Evolutionary conservation across 2,329 filamentous ascomycete species (phyloP), one percentile per base, ranked within the genome.

Genomic region (Drechslerella dactyloides): DNA sequence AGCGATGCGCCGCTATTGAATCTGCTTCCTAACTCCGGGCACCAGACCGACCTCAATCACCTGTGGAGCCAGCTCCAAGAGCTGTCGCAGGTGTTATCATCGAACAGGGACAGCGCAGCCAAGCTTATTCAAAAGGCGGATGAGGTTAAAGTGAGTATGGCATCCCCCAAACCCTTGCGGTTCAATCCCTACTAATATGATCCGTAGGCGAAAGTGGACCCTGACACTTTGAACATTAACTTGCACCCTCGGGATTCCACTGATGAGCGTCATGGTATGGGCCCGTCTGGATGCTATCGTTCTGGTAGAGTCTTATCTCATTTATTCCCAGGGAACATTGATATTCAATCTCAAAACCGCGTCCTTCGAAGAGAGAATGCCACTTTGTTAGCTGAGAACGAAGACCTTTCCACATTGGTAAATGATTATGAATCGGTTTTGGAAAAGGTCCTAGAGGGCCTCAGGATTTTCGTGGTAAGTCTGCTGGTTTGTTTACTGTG

Each of bases 11-110:
- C 68, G n/a, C 35, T 72, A 6, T 17, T 72, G 10, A 72, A 52
- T 33, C 58, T 73, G 40, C 69, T 68, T 44, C 63, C 63, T n/a
- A 73, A 68, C 58, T 37, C 68, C 55, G 75, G 75, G 30, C 75
- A 76, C 58, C 76, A 76, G 55, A 74, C 76, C n/a, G 76, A 77
- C 61, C 75, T 77, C 55, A 76, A 77, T 53, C 75, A 76, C 37
- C 73, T 77, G 5, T 77, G 76, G 76, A 73, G 73, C 24, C 76
- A 77, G 54, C 69, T 77, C 13, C 76, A 77, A 60, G 75, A 77
- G 40, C 54, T 77, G 55, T 75, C 75, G 7, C 62, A 72, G n/a
- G 62, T 77, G 13, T 70, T 77, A 13, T 74, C 75, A 1, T 62
- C 74, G 44, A 77, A 77, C 53, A 63, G 76, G 42, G 76, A 77